phyloP scores from a whole-genome alignment of 2,329 filamentous ascomycete genomes.

The Tolypocladium capitatum region DNA sequence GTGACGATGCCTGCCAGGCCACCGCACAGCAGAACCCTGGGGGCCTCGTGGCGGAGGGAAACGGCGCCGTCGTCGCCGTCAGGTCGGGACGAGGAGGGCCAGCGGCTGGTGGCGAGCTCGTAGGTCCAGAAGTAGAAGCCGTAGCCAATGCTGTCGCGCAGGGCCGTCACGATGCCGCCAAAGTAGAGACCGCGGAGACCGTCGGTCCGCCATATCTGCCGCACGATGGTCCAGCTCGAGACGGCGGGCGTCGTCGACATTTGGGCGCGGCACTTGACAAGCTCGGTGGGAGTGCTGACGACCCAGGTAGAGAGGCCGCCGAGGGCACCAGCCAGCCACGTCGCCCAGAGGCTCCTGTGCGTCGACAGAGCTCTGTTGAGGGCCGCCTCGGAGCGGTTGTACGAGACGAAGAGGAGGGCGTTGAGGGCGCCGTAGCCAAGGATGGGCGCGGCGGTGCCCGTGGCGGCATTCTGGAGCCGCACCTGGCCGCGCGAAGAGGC shows the following conservation, averaged over 20 bases:
- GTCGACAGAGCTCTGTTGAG: conserved; percentile 30
- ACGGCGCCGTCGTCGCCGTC: conserved; percentile 5
- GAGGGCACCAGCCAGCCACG: conserved; percentile 67
- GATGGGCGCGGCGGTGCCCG: conserved; percentile 72
- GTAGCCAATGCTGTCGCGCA: conserved; percentile 84
- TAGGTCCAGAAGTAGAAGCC: conserved; percentile 97
- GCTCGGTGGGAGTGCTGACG: conserved; percentile 76
- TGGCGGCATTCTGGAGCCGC: conserved; percentile 27
- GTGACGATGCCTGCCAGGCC: conserved; percentile 78
- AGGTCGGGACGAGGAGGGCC: conserved; percentile 22
- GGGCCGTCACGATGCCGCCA: conserved; percentile 67
- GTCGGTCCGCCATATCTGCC: conserved; percentile 40
- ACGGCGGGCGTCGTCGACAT: conserved; percentile 29
- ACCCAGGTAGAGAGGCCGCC: conserved; percentile 78
- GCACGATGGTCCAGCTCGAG: conserved; percentile 52
- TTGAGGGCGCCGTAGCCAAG: conserved; percentile 86
- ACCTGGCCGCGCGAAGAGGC: conserved; percentile 1
- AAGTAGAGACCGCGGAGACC: conserved; percentile 64
- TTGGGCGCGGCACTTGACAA: conserved; percentile 82
- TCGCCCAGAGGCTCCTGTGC: conserved; percentile 43
- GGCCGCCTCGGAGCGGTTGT: conserved; percentile 66
- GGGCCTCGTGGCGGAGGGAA: conserved; percentile 29
- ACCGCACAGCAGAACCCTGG: conserved; percentile 66
- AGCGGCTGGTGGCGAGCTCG: conserved; percentile 54
- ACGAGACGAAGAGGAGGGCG: conserved; percentile 77